Evolutionary conservation across 1,284 basidiomycete species (phyloP).

Genomic region (Cryptococcus sp.): DNA sequence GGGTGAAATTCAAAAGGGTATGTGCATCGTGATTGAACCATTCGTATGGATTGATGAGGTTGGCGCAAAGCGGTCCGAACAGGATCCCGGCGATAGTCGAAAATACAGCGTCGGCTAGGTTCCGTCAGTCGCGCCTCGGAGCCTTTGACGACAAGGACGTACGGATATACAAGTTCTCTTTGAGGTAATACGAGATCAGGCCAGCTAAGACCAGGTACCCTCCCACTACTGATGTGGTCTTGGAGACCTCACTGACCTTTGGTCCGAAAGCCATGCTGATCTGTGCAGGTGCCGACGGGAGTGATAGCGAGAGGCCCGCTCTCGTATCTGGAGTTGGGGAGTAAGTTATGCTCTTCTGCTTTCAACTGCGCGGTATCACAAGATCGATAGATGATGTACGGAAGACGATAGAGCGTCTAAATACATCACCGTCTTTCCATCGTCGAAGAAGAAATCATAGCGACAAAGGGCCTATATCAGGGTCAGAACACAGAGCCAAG

Average conservation of each 20-base stretch:
- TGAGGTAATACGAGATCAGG: slow-evolving; percentile 38
- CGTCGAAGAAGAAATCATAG: too few relatives aligned
- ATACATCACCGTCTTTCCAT: too few relatives aligned
- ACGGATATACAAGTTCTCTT: slow-evolving; percentile 39
- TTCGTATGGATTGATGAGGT: slow-evolving; percentile 9
- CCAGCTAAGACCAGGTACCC: slow-evolving; percentile 36
- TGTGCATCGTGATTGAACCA: slow-evolving; percentile 17
- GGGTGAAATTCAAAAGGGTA: slow-evolving; percentile 39
- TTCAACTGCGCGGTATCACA: too few relatives aligned
- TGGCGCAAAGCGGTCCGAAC: neutral
- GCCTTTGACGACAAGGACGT: neutral
- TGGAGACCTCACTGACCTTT: slow-evolving; percentile 30
- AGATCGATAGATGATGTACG: too few relatives aligned
- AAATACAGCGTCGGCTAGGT: neutral
- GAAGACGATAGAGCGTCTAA: too few relatives aligned
- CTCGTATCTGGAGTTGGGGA: too few relatives aligned
- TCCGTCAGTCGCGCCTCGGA: neutral
- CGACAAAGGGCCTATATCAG: neutral
- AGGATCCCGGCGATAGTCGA: neutral
- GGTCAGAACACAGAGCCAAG: neutral
- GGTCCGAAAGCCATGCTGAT: slow-evolving; percentile 23
- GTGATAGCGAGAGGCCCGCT: too few relatives aligned
- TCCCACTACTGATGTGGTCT: slow-evolving; percentile 26
- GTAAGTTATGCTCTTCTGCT: too few relatives aligned
- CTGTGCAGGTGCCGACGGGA: too few relatives aligned